phyloP scores from a whole-genome alignment of 106 monocot genomes.

The Phalaenopsis equestris region DNA sequence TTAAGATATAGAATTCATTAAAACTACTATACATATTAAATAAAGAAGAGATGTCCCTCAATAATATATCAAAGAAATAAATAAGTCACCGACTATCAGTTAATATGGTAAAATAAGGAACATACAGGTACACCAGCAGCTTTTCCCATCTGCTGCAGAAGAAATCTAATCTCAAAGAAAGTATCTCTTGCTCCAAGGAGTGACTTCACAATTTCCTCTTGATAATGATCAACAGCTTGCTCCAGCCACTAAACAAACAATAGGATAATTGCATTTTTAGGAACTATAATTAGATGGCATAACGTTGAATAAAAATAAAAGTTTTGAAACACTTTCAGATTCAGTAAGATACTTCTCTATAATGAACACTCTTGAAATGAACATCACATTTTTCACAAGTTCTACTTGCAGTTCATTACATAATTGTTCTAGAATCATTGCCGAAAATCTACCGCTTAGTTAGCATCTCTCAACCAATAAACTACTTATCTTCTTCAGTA shows the following conservation, averaged over 20 bases:
- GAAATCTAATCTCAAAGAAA: conserved; percentile 74
- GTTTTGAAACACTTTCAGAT: not conserved
- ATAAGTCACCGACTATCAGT: not conserved
- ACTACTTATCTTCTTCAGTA: too few relatives aligned
- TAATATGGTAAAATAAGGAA: not conserved
- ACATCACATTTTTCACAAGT: too few relatives aligned
- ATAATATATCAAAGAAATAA: not conserved
- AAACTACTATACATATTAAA: not conserved
- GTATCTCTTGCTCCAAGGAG: conserved; percentile 60
- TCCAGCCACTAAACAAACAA: conserved; percentile 61
- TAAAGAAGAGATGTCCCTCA: not conserved
- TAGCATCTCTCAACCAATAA: too few relatives aligned
- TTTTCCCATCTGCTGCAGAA: conserved; percentile 79
- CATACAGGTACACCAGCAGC: conserved; percentile 83
- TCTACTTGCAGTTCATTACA: too few relatives aligned
- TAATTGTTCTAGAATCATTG: too few relatives aligned
- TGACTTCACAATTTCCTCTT: conserved; percentile 50
- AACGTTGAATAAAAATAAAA: not conserved
- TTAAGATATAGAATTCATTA: not conserved
- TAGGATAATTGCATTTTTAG: not conserved
- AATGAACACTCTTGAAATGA: too few relatives aligned
- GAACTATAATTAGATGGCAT: not conserved
- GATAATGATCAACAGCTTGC: conserved; percentile 31
- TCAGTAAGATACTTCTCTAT: not conserved
- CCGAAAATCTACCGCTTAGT: too few relatives aligned